phyloP scores from a whole-genome alignment of 1,139 yeast species.

The Debaryomyces coudertii region DNA sequence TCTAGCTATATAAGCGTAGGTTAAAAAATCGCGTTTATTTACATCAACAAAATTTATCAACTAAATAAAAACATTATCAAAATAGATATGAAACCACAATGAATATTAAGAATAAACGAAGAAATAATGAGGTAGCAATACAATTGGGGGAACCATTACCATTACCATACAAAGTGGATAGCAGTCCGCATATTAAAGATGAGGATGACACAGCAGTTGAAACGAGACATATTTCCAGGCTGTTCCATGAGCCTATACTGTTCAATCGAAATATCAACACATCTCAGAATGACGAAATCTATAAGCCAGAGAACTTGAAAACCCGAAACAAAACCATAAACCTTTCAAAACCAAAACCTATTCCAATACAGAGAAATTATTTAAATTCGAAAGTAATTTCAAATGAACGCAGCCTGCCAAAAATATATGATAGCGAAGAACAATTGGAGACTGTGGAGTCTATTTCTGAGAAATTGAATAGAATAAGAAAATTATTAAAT shows the following conservation, averaged over 20 bases:
- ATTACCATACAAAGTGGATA: conserved; percentile 30
- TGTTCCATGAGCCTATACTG: conserved; percentile 4
- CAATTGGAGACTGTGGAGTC: conserved; percentile 3
- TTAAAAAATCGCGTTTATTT: conserved; percentile 11
- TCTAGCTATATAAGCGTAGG: neutral
- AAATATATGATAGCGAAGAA: neutral
- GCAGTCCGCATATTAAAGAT: conserved; percentile 13
- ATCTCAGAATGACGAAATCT: neutral
- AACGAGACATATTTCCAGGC: conserved; percentile 11
- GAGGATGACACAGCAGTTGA: conserved; percentile 25
- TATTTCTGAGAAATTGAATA: conserved; percentile 3
- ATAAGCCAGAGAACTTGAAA: neutral
- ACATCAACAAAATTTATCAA: neutral
- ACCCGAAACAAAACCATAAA: conserved; percentile 1
- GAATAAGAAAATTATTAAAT: conserved; percentile 1
- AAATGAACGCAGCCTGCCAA: neutral
- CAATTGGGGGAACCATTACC: conserved; percentile 43
- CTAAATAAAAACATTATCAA: neutral
- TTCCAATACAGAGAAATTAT: conserved; percentile 8
- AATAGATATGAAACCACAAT: conserved; percentile 4
- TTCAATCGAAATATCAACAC: neutral
- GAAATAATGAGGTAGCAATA: conserved; percentile 13
- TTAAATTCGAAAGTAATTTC: conserved; percentile 3
- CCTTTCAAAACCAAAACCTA: conserved; percentile 6
- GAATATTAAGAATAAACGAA: conserved; percentile 6